Evolutionary conservation across 106 monocot genomes (phyloP), one percentile per base, ranked within the genome.

Genomic region (Dioscorea alata): DNA sequence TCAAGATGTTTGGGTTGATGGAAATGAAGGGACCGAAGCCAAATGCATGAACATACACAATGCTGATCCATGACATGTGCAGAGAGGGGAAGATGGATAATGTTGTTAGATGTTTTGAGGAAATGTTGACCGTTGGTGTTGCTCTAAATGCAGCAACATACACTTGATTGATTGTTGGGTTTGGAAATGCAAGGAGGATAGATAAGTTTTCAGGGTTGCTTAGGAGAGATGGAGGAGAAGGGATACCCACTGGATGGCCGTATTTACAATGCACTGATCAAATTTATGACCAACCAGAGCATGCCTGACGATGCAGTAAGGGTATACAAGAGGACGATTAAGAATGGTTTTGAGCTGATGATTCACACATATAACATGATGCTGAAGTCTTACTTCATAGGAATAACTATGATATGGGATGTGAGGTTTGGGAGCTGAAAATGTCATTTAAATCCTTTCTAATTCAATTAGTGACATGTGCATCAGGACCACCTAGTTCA

Each of bases 1-100:
- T 92, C 51, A 97, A 97, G 80, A 73, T 97, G 25, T 97, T 89
- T 49, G 92, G 87, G 77, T 71, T 97, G 48, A 97, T 97, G 97
- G 92, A 97, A 69, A 79, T 86, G 3, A 97, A 92, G 53, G 97
- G 97, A 2, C 97, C 92, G 6, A 8, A 0, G 0, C 97, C 97
- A 13, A 83, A 78, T 66, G 69, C 70, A 4, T 50, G 84, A 49
- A 97, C 87, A 13, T 92, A 90, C 57, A 87, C 80, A 23, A 73
- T 92, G 18, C 42, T 92, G 69, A 85, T 97, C 17, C 70, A 69
- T 18, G 84, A 84, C 61, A 56, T 90, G 12, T 92, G 92, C 60
- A 92, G 90, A 63, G 78, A 57, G 33, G 84, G 87, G 10, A 92
- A 90, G 69, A 89, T 90, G 89, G 89, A 90, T 16, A 52, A 76